Percentiles rank a stretch among this genome's conserved stretches.
Conservation (phyloP, 2,329 filamentous ascomycete genomes). For the Achaetomium macrosporum region DNA sequence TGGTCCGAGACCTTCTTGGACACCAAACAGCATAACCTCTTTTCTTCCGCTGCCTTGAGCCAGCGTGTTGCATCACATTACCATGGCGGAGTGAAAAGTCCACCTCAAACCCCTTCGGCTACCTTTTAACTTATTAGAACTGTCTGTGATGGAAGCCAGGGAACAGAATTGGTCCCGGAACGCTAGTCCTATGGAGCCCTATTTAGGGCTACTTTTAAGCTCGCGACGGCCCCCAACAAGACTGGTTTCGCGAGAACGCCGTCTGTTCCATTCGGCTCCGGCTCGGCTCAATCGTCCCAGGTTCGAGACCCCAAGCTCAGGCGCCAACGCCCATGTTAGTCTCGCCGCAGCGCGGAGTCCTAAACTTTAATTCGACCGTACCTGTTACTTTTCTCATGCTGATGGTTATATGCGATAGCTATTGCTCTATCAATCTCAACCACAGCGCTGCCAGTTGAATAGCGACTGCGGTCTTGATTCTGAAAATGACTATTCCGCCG, state of each 20-base stretch:
- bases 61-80: neutral
- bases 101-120: neutral
- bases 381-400: neutral
- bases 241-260: constrained; percentile 12
- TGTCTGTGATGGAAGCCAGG: neutral
- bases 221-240: constrained; percentile 21
- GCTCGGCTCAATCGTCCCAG: constrained; percentile 17
- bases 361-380: constrained; percentile 23
- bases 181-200: no score
- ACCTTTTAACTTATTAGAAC: neutral
- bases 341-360: constrained; percentile 15
- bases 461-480: neutral
- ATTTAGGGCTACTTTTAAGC: constrained; percentile 4
- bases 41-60: neutral
- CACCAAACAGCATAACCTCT: neutral
- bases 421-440: neutral
- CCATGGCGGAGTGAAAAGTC: neutral
- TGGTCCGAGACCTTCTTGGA: neutral
- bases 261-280: constrained; percentile 11
- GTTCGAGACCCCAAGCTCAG: constrained; percentile 16
- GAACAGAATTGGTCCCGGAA: neutral
- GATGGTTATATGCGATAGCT: neutral
- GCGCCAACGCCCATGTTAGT: constrained; percentile 21
- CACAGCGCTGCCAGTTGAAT: neutral
- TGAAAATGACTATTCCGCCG: no score